Percentiles rank a stretch among this genome's conserved stretches.
Evolutionary conservation across 495 filamentous ascomycete genomes (phyloP).

Genomic region (Trichoderma orchidacearum): DNA sequence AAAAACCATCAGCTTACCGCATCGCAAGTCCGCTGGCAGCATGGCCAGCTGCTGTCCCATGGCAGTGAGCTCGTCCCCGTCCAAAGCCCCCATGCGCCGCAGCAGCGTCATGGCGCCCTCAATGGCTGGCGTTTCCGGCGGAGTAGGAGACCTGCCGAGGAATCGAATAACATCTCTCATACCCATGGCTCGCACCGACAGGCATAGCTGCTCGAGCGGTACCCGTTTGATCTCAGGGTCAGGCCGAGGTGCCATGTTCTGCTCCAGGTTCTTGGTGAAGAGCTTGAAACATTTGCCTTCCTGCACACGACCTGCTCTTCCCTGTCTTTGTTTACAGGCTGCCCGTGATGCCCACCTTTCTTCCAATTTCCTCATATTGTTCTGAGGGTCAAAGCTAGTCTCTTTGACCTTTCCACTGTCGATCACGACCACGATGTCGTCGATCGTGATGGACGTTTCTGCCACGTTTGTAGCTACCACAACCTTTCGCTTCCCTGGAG

Average conservation of each 20-base stretch:
- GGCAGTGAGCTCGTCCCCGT: slow-evolving; percentile 72
- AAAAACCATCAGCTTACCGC: slow-evolving; percentile 90
- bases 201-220: slow-evolving; percentile 84
- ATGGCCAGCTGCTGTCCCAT: slow-evolving; percentile 82
- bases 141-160: slow-evolving; percentile 74
- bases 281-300: slow-evolving; percentile 92
- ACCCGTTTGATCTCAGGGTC: slow-evolving; percentile 90
- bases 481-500: slow-evolving; percentile 73
- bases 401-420: slow-evolving; percentile 93
- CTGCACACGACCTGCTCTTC: slow-evolving; percentile 82
- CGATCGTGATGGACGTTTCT: slow-evolving; percentile 96
- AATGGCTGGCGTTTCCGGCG: slow-evolving; percentile 71
- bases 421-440: slow-evolving; percentile 92
- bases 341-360: slow-evolving; percentile 93
- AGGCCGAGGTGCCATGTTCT: slow-evolving; percentile 76
- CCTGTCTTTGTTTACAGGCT: slow-evolving; percentile 92
- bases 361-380: slow-evolving; percentile 86
- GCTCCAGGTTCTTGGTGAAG: slow-evolving; percentile 73
- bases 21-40: slow-evolving; percentile 89
- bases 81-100: slow-evolving; percentile 74
- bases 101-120: slow-evolving; percentile 70
- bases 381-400: slow-evolving; percentile 82
- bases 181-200: slow-evolving; percentile 91
- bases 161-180: slow-evolving; percentile 67
- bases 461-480: slow-evolving; percentile 93